Evolutionary conservation across 805 yeast genomes (phyloP), one percentile per base, ranked within the genome.

Genomic region (Nadsonia fulvescens): DNA sequence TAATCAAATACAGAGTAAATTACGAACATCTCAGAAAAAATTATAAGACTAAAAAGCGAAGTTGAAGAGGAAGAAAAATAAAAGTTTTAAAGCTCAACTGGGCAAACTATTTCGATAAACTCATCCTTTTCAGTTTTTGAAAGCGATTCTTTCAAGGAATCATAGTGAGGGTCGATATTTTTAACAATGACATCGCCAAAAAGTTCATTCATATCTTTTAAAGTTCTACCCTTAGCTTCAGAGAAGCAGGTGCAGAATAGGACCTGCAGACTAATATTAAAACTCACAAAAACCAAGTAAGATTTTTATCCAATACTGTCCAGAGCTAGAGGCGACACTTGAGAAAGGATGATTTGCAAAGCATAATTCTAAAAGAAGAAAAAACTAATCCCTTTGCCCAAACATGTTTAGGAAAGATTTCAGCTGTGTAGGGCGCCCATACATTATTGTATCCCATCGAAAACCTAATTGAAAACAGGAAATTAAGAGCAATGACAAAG

Each of bases 221-320:
- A 22, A 12, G 29, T 18, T 22, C 29, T 24, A 7, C 29, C 29
- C 14, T 24, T 25, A 15, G 29, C 22, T 18, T 27, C 29, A 22
- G 29, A 25, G 25, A 22, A 27, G 18, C 29, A 27, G 14, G 29
- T 25, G n/a, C n/a, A n/a, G n/a, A n/a, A n/a, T n/a, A n/a, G n/a
- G n/a, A n/a, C n/a, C n/a, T n/a, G n/a, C n/a, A n/a, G n/a, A n/a
- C n/a, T n/a, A n/a, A n/a, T n/a, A n/a, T n/a, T n/a, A n/a, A n/a
- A n/a, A n/a, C n/a, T n/a, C n/a, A n/a, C n/a, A 12, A 27, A 27
- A 11, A 27, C 22, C 18, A 22, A 22, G 22, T 27, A 27, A 1
- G 29, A 22, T 18, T 27, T 22, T 22, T 22, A 27, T 22, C 18
- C 18, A 25, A 27, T 27, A 14, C 21, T 27, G n/a, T 27, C 25